phyloP scores from a whole-genome alignment of 345 rosid genomes.

The Eucalyptus shirleyi region DNA sequence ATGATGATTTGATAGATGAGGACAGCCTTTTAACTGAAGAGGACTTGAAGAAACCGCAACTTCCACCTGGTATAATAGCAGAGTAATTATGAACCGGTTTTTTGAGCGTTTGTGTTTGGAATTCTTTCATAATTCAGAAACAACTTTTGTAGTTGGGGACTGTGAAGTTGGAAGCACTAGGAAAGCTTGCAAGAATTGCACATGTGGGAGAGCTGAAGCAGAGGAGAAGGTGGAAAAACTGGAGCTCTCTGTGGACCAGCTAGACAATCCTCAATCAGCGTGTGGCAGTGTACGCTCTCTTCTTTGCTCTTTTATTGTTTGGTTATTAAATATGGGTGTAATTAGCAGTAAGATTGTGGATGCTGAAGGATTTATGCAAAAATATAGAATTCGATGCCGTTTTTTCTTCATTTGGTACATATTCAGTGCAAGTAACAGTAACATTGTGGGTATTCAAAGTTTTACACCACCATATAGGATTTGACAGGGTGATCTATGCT shows the following conservation, averaged over 20 bases:
- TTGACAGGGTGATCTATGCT: not conserved
- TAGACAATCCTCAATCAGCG: slow-evolving; percentile 82
- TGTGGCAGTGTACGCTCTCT: slow-evolving; percentile 74
- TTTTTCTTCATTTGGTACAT: not conserved
- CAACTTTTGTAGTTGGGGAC: slow-evolving; percentile 42
- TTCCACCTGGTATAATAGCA: slow-evolving; percentile 37
- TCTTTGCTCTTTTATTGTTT: not conserved
- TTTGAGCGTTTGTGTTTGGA: not conserved
- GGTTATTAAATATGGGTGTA: not conserved
- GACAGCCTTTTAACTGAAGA: slow-evolving; percentile 86
- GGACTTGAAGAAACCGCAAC: slow-evolving; percentile 71
- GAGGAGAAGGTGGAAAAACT: slow-evolving; percentile 77
- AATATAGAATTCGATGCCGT: not conserved
- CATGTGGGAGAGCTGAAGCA: slow-evolving; percentile 93
- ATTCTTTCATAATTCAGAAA: not conserved
- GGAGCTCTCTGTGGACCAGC: slow-evolving; percentile 60
- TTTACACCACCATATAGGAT: not conserved
- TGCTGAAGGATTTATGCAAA: not conserved
- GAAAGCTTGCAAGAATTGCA: slow-evolving; percentile 96
- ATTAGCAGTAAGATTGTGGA: not conserved
- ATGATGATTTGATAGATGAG: slow-evolving; percentile 87
- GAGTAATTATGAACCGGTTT: not conserved
- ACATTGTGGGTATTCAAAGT: not conserved
- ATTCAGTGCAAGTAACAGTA: not conserved
- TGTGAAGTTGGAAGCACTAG: slow-evolving; percentile 74